Conservation (phyloP, 1,284 basidiomycete species). For the Moesziomyces antarcticus region DNA sequence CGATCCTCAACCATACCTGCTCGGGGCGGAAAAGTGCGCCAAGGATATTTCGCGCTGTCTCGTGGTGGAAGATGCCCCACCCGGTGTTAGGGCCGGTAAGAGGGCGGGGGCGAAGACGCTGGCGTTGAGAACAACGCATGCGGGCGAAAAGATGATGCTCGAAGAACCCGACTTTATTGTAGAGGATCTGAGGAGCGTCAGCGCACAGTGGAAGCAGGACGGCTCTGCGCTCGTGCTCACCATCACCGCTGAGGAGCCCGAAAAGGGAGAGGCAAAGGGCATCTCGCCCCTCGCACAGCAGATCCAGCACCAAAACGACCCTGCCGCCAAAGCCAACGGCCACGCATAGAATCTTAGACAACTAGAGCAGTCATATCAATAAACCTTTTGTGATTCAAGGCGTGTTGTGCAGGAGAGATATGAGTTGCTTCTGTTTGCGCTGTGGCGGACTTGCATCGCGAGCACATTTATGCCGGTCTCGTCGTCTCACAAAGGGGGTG, state of each 20-base stretch:
- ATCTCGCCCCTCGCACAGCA: conserved; percentile 37
- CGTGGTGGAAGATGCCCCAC: conserved; percentile 66
- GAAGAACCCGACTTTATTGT: conserved; percentile 63
- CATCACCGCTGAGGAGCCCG: conserved; percentile 54
- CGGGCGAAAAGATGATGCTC: conserved; percentile 53
- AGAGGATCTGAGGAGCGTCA: conserved; percentile 58
- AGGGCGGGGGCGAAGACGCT: conserved; percentile 62
- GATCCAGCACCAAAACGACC: conserved; percentile 37
- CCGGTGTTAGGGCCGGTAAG: conserved; percentile 61
- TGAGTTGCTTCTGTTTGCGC: no score
- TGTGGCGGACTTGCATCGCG: no score
- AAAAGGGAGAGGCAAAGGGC: conserved; percentile 41
- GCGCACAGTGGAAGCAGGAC: conserved; percentile 57
- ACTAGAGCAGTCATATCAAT: no score
- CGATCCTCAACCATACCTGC: conserved; percentile 64
- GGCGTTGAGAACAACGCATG: conserved; percentile 62
- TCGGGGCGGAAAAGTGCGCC: conserved; percentile 53
- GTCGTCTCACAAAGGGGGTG: no score
- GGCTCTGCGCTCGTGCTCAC: conserved; percentile 50
- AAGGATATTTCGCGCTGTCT: conserved; percentile 57
- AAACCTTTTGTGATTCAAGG: no score
- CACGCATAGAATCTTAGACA: no score
- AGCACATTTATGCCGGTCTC: no score
- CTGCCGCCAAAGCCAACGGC: conserved; percentile 8
- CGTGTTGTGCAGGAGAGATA: no score